Evolutionary conservation across 2,329 filamentous ascomycete species (phyloP), one percentile per base, ranked within the genome.

Genomic region (Hysterium pulicare): DNA sequence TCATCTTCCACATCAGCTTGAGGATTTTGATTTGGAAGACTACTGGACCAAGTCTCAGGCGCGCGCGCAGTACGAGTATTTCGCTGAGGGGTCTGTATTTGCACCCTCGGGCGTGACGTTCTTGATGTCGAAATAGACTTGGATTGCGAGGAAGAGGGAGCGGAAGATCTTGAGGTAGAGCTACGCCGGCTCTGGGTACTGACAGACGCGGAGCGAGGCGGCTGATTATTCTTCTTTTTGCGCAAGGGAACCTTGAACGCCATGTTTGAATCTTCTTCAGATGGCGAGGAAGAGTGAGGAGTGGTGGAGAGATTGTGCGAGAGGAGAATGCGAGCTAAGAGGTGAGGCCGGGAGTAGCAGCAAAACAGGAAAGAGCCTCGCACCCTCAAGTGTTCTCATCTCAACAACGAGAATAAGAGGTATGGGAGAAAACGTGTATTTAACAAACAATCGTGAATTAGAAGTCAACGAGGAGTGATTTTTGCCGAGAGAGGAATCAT

Each of bases 161-260:
- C 34, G 11, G 41, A 44, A 37, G 40, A 23, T 5, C 30, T 35
- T n/a, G 45, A 41, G 9, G n/a, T 20, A 4, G 28, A 33, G 13
- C 31, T 38, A n/a, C 30, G 33, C 13, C 31, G 41, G 28, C 23
- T 41, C 32, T n/a, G 30, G n/a, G 23, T 37, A 15, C 21, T 22
- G 10, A 9, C 21, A 23, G 35, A 38, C n/a, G n/a, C n/a, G 21
- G 35, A 24, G 5, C 21, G 4, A 11, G 24, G 6, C 8, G 22
- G 19, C 21, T 15, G 7, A 24, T 38, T 17, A 17, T 4, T 26
- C 28, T 24, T 38, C 20, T 10, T 13, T n/a, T 24, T 26, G 7
- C 8, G 20, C 10, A 15, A 23, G n/a, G 35, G 11, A 8, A 24
- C 28, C 21, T 26, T 24, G 20, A 24, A 38, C 15, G 35, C 35